phyloP scores from a whole-genome alignment of 2,329 filamentous ascomycete species.

The Cladosporium halotolerans region DNA sequence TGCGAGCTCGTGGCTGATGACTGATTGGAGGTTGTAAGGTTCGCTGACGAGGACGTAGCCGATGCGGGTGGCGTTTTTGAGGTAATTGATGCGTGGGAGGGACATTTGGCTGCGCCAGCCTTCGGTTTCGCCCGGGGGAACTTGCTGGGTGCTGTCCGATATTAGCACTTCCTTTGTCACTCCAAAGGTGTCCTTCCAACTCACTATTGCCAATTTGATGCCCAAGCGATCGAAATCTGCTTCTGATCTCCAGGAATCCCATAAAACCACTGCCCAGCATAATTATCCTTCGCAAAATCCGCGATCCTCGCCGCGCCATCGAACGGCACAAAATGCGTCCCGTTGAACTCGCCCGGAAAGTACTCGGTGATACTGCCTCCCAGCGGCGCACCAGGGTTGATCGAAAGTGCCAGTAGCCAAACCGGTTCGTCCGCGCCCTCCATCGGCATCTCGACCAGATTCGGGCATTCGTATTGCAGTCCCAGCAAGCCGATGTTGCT shows the following conservation, averaged over 20 bases:
- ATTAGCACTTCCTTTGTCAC: not conserved
- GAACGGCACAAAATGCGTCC: constrained; percentile 51
- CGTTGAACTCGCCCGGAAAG: constrained; percentile 56
- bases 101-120: constrained; percentile 50
- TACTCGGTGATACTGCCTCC: constrained; percentile 53
- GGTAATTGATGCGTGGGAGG: constrained; percentile 46
- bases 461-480: constrained; percentile 58
- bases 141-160: constrained; percentile 30
- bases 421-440: constrained; percentile 35
- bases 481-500: constrained; percentile 48
- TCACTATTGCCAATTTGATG: constrained; percentile 54
- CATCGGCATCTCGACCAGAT: constrained; percentile 52
- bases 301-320: constrained; percentile 32
- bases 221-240: constrained; percentile 50
- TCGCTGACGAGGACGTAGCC: constrained; percentile 48
- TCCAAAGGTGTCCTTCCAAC: not conserved
- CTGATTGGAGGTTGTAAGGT: constrained; percentile 44
- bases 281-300: constrained; percentile 42
- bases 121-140: constrained; percentile 49
- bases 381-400: constrained; percentile 53
- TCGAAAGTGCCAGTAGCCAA: constrained; percentile 46
- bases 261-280: constrained; percentile 53
- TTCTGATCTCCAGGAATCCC: constrained; percentile 35
- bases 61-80: constrained; percentile 46
- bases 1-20: constrained; percentile 43